A percentile compares a stretch with the other conserved stretches of the same genome.
These are phyloP conservation scores for Hypomontagnella monticulosa DNA, from an alignment of 495 filamentous ascomycete species.

Conservation along the genomic window DNA sequence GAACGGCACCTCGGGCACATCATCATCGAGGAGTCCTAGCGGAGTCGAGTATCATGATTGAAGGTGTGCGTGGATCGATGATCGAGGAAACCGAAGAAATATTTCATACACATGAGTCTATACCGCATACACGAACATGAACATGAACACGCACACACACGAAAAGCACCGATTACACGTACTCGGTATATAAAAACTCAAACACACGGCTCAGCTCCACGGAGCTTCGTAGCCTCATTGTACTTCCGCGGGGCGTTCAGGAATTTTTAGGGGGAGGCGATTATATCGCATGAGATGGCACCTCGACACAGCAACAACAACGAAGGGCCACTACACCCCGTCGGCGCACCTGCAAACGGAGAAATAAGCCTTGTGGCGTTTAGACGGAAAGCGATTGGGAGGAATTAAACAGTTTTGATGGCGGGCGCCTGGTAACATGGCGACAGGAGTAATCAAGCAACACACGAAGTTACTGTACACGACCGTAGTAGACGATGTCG, in stretches of 20 bases:
- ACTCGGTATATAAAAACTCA: background rate
- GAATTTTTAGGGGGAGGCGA: background rate
- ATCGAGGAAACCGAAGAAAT: background rate
- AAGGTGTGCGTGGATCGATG: background rate
- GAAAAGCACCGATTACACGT: background rate
- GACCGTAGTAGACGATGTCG: constrained; percentile 17
- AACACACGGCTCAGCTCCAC: constrained; percentile 1
- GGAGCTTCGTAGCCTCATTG: constrained; percentile 14
- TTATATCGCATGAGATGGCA: background rate
- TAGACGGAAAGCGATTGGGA: constrained; percentile 4
- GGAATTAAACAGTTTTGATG: background rate
- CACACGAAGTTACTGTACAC: constrained; percentile 1
- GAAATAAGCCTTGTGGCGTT: background rate
- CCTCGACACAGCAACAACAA: background rate
- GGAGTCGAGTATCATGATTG: constrained; percentile 41
- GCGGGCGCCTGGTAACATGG: background rate
- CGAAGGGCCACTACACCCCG: background rate
- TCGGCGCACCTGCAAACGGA: background rate
- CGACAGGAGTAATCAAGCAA: constrained; percentile 8
- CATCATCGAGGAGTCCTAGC: constrained; percentile 20
- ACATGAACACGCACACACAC: constrained; percentile 1
- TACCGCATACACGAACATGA: constrained; percentile 15
- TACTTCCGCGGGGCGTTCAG: background rate
- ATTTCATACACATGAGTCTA: background rate
- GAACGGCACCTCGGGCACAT: constrained; percentile 45